Evolutionary conservation across 2,329 filamentous ascomycete genomes (phyloP), one percentile per base, ranked within the genome.

Genomic region (Penicillium brasilianum): DNA sequence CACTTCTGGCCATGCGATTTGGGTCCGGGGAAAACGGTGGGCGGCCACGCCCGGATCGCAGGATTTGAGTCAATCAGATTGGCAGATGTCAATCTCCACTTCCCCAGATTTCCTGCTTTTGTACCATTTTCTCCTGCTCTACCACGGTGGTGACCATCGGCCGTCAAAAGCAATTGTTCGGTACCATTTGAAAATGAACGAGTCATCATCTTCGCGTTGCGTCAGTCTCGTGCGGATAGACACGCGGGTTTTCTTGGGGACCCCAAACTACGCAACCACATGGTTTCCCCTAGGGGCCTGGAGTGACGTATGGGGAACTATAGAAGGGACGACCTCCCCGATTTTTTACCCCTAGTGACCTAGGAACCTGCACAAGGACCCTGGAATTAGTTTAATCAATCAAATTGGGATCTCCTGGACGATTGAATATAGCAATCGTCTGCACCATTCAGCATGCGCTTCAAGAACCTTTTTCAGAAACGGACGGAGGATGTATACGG

Each of bases 131-230:
- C 28, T 16, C 48, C 2, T 13, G 13, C n/a, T 39, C 54, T 25
- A 34, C 48, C 16, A 18, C 52, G 66, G 55, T 49, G 16, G 57
- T 54, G 18, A 32, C 52, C 32, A 39, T 41, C 46, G 25, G 18
- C 44, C n/a, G 18, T 39, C 20, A 34, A 25, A 13, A 14, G 13
- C 13, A 2, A 32, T 13, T 32, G n/a, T 20, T 32, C 32, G 36
- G 5, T 13, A 2, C 11, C 13, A 22, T 22, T 11, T 32, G 25
- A 36, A 36, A 62, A 60, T 69, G 56, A 66, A 68, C 59, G 67
- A 49, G 67, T 69, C 67, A 69, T 69, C 65, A 49, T 56, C 59
- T 59, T 41, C 50, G 14, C 48, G 13, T 51, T 61, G 37, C 25
- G 56, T 57, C 37, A 1, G 55, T 56, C 28, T 34, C 13, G 25